Conservation (phyloP, 2,329 filamentous ascomycete genomes). For the Paraphaeosphaeria minitans region DNA sequence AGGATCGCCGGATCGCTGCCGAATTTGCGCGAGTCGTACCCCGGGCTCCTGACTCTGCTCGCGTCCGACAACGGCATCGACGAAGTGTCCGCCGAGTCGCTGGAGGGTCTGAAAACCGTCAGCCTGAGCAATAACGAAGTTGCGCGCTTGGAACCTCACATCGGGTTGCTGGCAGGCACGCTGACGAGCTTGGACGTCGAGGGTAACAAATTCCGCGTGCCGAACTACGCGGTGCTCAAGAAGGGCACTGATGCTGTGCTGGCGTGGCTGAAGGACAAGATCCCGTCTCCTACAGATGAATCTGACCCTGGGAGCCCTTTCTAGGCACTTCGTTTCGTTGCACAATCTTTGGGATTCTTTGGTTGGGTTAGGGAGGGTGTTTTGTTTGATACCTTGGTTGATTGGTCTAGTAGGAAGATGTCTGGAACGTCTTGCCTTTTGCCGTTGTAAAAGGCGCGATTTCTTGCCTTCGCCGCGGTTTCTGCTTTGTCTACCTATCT, state of each 20-base stretch:
- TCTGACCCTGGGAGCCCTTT: constrained; percentile 21
- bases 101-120: constrained; percentile 75
- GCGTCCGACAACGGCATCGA: constrained; percentile 79
- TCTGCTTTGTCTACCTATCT: too few relatives aligned
- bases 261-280: constrained; percentile 77
- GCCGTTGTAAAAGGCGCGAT: background rate
- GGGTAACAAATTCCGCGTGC: constrained; percentile 87
- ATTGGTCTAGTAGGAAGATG: background rate
- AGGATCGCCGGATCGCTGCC: constrained; percentile 73
- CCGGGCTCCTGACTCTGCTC: constrained; percentile 71
- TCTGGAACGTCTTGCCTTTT: background rate
- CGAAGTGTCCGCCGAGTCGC: constrained; percentile 72
- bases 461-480: background rate
- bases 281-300: constrained; percentile 56
- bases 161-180: constrained; percentile 74
- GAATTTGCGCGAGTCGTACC: constrained; percentile 68
- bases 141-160: constrained; percentile 74
- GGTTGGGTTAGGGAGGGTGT: background rate
- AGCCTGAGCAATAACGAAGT: constrained; percentile 89
- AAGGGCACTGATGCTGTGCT: constrained; percentile 86
- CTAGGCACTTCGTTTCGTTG: constrained; percentile 7
- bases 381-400: background rate
- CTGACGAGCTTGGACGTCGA: constrained; percentile 74
- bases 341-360: constrained; percentile 3
- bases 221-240: constrained; percentile 80